Percentiles rank a stretch among this genome's conserved stretches.
Evolutionary conservation across 2,329 filamentous ascomycete genomes (phyloP).

Genomic region (Dichotomopilus funicola): DNA sequence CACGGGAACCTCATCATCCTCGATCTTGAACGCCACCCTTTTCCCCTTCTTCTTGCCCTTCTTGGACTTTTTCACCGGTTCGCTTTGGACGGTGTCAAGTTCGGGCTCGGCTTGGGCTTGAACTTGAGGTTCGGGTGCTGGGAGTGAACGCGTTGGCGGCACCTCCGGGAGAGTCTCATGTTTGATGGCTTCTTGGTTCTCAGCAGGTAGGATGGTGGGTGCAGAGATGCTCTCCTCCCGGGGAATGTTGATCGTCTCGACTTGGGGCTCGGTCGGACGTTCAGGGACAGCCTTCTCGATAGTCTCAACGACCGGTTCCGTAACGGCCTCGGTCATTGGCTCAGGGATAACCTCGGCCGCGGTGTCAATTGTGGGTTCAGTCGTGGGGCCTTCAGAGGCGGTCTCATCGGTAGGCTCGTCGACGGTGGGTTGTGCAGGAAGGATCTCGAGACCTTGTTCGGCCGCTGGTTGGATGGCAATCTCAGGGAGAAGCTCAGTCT

Average conservation of each 20-base stretch:
- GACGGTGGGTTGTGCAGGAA: too few species aligned
- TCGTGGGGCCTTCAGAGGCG: neutral
- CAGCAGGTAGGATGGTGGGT: too few species aligned
- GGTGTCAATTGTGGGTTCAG: neutral
- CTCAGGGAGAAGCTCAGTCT: too few species aligned
- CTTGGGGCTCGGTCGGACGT: too few species aligned
- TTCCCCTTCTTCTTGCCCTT: conserved; percentile 25
- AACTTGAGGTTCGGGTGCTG: neutral
- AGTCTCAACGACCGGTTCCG: neutral
- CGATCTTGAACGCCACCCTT: neutral
- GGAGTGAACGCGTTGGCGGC: too few species aligned
- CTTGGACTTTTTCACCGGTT: conserved; percentile 30
- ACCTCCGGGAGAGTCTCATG: too few species aligned
- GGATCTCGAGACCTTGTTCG: too few species aligned
- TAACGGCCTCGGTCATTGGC: neutral
- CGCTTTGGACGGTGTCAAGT: neutral
- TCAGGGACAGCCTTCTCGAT: neutral
- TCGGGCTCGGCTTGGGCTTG: neutral
- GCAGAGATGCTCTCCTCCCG: neutral
- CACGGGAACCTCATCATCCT: conserved; percentile 5
- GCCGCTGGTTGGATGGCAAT: too few species aligned
- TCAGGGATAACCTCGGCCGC: neutral
- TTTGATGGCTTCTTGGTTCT: too few species aligned
- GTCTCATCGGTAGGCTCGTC: neutral
- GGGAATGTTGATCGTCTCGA: neutral